phyloP scores from a whole-genome alignment of 371 early-diverging fungal species.

The Capniomyces stellatus region DNA sequence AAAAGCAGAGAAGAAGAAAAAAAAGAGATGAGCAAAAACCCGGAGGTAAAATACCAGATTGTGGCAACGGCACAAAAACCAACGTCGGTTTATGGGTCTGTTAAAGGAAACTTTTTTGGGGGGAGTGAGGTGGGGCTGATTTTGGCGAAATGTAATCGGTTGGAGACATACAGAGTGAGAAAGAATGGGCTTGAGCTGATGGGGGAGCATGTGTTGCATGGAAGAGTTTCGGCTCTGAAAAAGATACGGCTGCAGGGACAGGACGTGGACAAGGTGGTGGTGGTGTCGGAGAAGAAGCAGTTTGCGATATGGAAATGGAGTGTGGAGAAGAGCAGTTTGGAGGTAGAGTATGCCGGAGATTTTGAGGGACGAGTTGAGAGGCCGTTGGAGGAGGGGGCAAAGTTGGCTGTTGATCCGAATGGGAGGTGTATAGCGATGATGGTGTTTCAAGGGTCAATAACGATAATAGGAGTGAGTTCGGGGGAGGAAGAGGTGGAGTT shows the following conservation, averaged over 20 bases:
- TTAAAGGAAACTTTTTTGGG: not conserved
- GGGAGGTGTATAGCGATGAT: slow-evolving; percentile 28
- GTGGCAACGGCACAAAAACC: slow-evolving; percentile 3
- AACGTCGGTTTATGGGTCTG: slow-evolving; percentile 3
- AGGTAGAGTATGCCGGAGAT: slow-evolving; percentile 45
- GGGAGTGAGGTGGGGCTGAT: not conserved
- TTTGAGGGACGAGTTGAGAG: slow-evolving; percentile 33
- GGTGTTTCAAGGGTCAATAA: slow-evolving; percentile 36
- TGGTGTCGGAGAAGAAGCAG: slow-evolving; percentile 2
- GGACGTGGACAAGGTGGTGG: not conserved
- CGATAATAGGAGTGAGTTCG: slow-evolving; percentile 15
- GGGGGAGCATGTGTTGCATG: slow-evolving; percentile 2
- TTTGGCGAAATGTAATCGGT: slow-evolving; percentile 2
- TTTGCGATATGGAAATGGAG: slow-evolving; percentile 3
- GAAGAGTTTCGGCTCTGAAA: not conserved
- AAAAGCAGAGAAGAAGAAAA: no score
- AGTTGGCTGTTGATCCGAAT: slow-evolving; percentile 34
- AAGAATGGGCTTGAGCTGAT: not conserved
- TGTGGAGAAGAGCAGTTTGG: not conserved
- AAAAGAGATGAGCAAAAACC: no score
- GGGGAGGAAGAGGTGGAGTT: slow-evolving; percentile 11
- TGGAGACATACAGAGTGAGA: not conserved
- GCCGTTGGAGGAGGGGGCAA: slow-evolving; percentile 23
- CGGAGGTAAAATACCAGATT: slow-evolving; percentile 2
- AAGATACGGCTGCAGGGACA: not conserved